These are phyloP conservation scores for Tuber magnatum DNA, from an alignment of 495 filamentous ascomycete species.

Conservation along the genomic window DNA sequence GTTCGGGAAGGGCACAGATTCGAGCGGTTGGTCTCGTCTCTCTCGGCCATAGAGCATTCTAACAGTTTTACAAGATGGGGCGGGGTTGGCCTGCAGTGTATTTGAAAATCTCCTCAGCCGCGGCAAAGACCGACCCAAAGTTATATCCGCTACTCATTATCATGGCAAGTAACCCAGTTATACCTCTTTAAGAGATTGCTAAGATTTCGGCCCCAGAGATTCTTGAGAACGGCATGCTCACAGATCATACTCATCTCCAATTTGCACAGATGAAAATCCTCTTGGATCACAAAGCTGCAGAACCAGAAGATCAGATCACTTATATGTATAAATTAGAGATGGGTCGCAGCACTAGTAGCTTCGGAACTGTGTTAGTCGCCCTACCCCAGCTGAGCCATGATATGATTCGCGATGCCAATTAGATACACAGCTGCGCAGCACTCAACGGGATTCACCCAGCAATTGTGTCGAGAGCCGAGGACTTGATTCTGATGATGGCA, in stretches of 20 bases:
- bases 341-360: constrained; percentile 72
- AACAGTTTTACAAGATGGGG: constrained; percentile 50
- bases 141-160: constrained; percentile 85
- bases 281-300: constrained; percentile 55
- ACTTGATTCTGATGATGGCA: constrained; percentile 60
- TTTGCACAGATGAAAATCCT: constrained; percentile 87
- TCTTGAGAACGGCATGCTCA: constrained; percentile 66
- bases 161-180: constrained; percentile 45
- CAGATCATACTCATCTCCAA: constrained; percentile 51
- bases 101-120: constrained; percentile 65
- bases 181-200: not conserved
- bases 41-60: not conserved
- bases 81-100: constrained; percentile 75
- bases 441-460: constrained; percentile 70
- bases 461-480: constrained; percentile 69
- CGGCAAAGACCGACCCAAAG: constrained; percentile 62
- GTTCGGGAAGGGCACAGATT: constrained; percentile 90
- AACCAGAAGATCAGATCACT: constrained; percentile 65
- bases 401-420: not conserved
- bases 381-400: not conserved
- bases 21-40: constrained; percentile 46
- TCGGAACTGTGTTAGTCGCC: constrained; percentile 73
- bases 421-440: constrained; percentile 40
- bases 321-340: constrained; percentile 71
- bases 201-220: constrained; percentile 52